Evolutionary conservation across 306 rosid species (phyloP), one percentile per base, ranked within the genome.

Genomic region (Medicago ruthenica): DNA sequence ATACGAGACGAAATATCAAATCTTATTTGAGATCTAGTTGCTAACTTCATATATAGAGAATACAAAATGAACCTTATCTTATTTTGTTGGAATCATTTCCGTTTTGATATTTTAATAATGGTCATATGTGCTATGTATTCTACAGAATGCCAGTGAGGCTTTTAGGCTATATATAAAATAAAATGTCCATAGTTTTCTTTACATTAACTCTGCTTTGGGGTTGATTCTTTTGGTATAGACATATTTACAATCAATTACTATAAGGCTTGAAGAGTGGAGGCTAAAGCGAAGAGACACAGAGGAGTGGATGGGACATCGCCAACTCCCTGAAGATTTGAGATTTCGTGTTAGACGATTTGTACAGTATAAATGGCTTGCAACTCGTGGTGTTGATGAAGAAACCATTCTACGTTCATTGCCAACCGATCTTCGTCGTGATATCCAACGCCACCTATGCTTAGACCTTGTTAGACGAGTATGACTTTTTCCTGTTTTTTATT

Each of bases 231-330:
- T 79, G 67, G 44, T 64, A 73, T 73, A 96, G 99, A 96, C 98
- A 17, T 90, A 96, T 83, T 87, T 96, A 86, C 99, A 96, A 89
- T 96, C 99, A 40, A 84, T 88, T 75, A 96, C 98, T 11, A 84
- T 90, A 83, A 89, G 98, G 87, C 96, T 90, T 12, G 99, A 96
- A 84, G 99, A 96, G 66, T 95, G 99, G 99, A 90, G 99, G 86
- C 93, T 96, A 71, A 92, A 88, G 84, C 90, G 80, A 81, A 87
- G 98, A 80, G 99, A 96, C 86, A 92, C 98, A 1, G 97, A 96
- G 82, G 99, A 96, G 86, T 96, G 99, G 99, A 96, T 96, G 99
- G 85, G 88, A 84, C 97, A 96, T 85, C 97, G 98, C 74, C 99
- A 96, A 88, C 99, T 96, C 69, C 98, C 99, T 62, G 93, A 87